phyloP scores from a whole-genome alignment of 306 rosid species.

The Vigna angularis region DNA sequence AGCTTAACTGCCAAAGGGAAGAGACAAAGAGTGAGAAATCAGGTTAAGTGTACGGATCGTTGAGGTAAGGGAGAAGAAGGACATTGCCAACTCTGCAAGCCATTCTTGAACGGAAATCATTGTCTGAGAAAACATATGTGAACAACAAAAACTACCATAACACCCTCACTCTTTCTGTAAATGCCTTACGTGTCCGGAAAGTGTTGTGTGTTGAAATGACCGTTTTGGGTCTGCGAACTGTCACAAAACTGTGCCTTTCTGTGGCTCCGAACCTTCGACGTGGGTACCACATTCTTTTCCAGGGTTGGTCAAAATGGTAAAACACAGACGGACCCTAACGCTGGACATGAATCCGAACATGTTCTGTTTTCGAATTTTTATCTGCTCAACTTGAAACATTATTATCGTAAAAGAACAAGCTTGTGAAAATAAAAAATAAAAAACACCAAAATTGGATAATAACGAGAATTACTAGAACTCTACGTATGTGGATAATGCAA shows the following conservation, averaged over 20 bases:
- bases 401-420: no score
- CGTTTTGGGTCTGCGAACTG: conserved; percentile 26
- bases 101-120: conserved; percentile 67
- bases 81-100: conserved; percentile 96
- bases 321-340: not conserved
- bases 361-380: conserved; percentile 1
- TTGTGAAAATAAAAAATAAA: not conserved
- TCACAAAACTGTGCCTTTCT: not conserved
- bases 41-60: conserved; percentile 51
- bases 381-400: not conserved
- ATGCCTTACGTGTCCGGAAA: conserved; percentile 44
- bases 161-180: conserved; percentile 26
- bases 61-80: conserved; percentile 56
- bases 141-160: not conserved
- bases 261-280: conserved; percentile 41
- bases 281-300: conserved; percentile 43
- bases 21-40: conserved; percentile 33
- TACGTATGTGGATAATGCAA: conserved; percentile 22
- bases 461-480: not conserved
- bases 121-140: conserved; percentile 32
- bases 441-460: not conserved
- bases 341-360: not conserved
- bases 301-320: conserved; percentile 49
- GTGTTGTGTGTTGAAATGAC: conserved; percentile 36
- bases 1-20: conserved; percentile 75